Conservation (phyloP, 1,284 basidiomycete species). For the Ceratobasidium sp. region DNA sequence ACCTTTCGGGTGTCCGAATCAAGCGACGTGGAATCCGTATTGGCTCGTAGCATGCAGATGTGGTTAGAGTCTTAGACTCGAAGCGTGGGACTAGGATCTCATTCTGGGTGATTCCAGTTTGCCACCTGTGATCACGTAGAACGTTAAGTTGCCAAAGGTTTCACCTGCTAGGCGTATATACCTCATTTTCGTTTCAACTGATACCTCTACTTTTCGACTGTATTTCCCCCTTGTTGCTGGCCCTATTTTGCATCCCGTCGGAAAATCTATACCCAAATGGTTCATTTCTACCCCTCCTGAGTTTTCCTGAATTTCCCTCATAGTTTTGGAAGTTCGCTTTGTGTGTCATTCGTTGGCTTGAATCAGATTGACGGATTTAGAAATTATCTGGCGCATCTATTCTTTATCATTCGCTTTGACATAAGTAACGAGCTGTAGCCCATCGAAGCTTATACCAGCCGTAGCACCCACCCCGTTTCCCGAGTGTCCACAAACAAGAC, state of each 20-base stretch:
- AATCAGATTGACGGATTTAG: too few species aligned
- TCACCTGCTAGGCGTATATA: neutral
- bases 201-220: neutral
- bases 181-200: neutral
- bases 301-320: too few species aligned
- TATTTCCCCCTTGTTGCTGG: neutral
- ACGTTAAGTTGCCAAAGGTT: neutral
- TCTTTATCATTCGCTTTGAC: too few species aligned
- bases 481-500: constrained; percentile 31
- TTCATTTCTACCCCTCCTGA: too few species aligned
- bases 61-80: constrained; percentile 11
- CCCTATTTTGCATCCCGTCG: neutral
- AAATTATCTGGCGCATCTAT: too few species aligned
- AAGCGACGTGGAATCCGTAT: neutral
- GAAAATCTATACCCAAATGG: too few species aligned
- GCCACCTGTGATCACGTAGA: neutral
- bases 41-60: neutral
- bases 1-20: neutral
- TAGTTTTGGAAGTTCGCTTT: too few species aligned
- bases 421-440: too few species aligned
- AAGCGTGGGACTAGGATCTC: neutral
- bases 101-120: neutral
- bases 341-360: too few species aligned
- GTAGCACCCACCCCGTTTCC: constrained; percentile 31
- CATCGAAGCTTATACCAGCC: neutral